Base-by-base conservation (phyloP, 1,139 yeast genomes). In the Geotrichum europaeum region DNA sequence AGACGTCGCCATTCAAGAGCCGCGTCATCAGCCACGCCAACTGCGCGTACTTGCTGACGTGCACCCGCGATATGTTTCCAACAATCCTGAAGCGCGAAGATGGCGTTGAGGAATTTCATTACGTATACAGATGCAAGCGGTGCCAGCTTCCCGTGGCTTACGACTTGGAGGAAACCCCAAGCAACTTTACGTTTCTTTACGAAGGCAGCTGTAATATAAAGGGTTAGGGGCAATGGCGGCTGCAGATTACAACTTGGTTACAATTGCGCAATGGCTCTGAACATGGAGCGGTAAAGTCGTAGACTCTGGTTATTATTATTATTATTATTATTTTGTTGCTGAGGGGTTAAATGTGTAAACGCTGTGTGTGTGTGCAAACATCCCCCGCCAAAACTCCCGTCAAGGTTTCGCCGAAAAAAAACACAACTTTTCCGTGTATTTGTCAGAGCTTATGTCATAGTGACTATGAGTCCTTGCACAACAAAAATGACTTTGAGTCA, bases 91-190 rank as follows among this genome's bases (percentile, higher is more conserved):
- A 40, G 9, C 47, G 47, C 20, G 47, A 40, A 5, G 47, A 40
- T 15, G 47, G 54, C 9, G 18, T 49, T 9, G 40, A 55, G 15
- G 63, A 61, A 25, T 45, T 53, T 7, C 57, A 59, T 60, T 61
- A 62, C 60, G 30, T 61, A 20, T 53, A 59, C 30, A 53, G 56
- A 25, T 61, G 63, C 43, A 60, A 59, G 22, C 52, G 63, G 18
- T 61, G 63, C 49, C 56, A 59, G 18, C 45, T 59, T 53, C 58
- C 63, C 13, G 49, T 61, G 5, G 63, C 56, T 5, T 61, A 61
- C 32, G 63, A 61, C 30, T 25, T 61, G 43, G 60, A 61, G 47
- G 47, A 40, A 40, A 40, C 12, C 7, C 18, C 47, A 4, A 40
- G 20, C 18, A 18, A n/a, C 9, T 40, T 40, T 10, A 40, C 47